Evolutionary conservation across 495 filamentous ascomycete species (phyloP).

Genomic region (Xylaria scruposa): DNA sequence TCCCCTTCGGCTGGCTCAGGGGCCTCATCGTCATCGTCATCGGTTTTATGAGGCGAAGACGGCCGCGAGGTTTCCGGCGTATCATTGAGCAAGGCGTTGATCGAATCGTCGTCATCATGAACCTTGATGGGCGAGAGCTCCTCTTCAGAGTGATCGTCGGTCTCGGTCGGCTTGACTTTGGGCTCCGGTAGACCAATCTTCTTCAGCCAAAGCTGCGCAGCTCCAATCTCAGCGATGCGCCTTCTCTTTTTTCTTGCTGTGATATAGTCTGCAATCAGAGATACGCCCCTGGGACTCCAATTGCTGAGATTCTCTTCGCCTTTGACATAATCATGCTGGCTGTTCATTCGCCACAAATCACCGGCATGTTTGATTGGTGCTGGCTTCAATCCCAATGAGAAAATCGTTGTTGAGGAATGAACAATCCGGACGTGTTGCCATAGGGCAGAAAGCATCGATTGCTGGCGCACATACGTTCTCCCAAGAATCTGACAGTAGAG

Average conservation of each 20-base stretch:
- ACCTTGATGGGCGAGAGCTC: conserved; percentile 40
- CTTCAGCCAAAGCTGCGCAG: conserved; percentile 73
- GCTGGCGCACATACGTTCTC: conserved; percentile 80
- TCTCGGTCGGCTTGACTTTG: conserved; percentile 31
- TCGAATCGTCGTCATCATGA: conserved; percentile 41
- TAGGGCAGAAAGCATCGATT: conserved; percentile 84
- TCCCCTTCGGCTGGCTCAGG: conserved; percentile 28
- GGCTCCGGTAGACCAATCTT: conserved; percentile 48
- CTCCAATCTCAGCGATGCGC: conserved; percentile 79
- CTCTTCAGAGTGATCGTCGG: conserved; percentile 49
- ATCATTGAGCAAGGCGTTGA: conserved; percentile 51
- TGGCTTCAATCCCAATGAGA: conserved; percentile 83
- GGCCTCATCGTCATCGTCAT: conserved; percentile 24
- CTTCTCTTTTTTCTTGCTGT: conserved; percentile 69
- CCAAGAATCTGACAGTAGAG: conserved; percentile 82
- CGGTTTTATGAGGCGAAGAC: conserved; percentile 36
- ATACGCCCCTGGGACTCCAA: conserved; percentile 90
- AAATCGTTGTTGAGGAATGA: conserved; percentile 83
- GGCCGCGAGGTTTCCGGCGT: conserved; percentile 48
- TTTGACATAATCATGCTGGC: conserved; percentile 89
- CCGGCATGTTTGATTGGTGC: conserved; percentile 87
- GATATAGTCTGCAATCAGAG: conserved; percentile 84
- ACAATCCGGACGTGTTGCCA: conserved; percentile 86
- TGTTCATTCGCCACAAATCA: conserved; percentile 97
- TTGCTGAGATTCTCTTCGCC: conserved; percentile 84